Evolutionary conservation across 2,329 filamentous ascomycete species (phyloP), one percentile per base, ranked within the genome.

Genomic region (Kalmusia sp.): DNA sequence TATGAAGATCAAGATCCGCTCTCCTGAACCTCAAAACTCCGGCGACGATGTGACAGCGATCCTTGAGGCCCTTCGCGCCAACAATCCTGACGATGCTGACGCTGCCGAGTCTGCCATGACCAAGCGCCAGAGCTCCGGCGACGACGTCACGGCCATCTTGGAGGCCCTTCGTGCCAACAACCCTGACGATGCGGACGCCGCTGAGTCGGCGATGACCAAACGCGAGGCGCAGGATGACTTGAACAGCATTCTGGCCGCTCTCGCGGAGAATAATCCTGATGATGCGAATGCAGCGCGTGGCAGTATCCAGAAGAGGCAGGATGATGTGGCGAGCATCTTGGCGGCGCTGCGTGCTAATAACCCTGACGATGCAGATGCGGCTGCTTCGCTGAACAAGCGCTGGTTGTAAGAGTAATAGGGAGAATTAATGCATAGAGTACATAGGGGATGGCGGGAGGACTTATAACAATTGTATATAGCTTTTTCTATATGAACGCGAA

Each of bases 1-100:
- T 55, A 62, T 67, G 63, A 61, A 62, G 28, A 54, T 67, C 51
- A 68, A 67, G 54, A 63, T 67, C 11, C 59, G 63, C 24, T 56
- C 60, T 19, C 41, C 62, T 6, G 54, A 45, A 40, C 57, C 61
- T 37, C 62, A 68, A 35, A 15, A 35, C 15, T 31, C 9, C 30
- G 19, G 24, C 22, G 50, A 61, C 47, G 64, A 68, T 30, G 24
- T 67, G 6, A 35, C 52, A 19, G 52, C 48, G 33, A 65, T 67
- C 41, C 59, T 67, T 24, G 59, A 46, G 3, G 63, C 64, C 2
- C 52, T 65, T 19, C 49, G 49, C 14, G 57, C 43, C 3, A 64
- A 63, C 52, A 67, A 58, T 51, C 63, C 64, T 14, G 63, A 64
- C 4, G 61, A 62, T 37, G 63, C 64, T 0, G 45, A 45, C 11